phyloP scores from a whole-genome alignment of 768 basidiomycete genomes.

The Termitomyces sp. region DNA sequence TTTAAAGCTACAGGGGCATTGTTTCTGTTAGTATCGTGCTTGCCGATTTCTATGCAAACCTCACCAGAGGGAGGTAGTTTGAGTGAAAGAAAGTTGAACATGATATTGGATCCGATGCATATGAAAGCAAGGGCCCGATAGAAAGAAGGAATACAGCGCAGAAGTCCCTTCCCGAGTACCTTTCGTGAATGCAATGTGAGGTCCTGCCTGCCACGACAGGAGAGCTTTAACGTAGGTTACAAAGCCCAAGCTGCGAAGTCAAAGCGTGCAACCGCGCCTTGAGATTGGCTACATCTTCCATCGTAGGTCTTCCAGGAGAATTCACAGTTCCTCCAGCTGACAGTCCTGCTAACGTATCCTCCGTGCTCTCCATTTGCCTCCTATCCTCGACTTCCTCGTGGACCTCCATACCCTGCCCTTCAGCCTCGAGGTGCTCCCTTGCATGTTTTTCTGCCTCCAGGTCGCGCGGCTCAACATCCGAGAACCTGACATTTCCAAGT shows the following conservation, averaged over 20 bases:
- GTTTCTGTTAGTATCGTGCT: not conserved
- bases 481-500: constrained; percentile 59
- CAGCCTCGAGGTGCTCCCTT: constrained; percentile 51
- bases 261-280: constrained; percentile 29
- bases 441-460: constrained; percentile 76
- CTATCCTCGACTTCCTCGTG: constrained; percentile 40
- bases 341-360: constrained; percentile 49
- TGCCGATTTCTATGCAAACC: not conserved
- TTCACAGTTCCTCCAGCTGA: constrained; percentile 20
- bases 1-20: not conserved
- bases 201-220: not conserved
- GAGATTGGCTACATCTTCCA: constrained; percentile 34
- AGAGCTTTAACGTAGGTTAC: constrained; percentile 14
- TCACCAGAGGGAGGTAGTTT: not conserved
- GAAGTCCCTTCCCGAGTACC: not conserved
- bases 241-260: constrained; percentile 24
- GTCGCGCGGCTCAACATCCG: constrained; percentile 72
- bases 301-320: constrained; percentile 23
- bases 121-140: not conserved
- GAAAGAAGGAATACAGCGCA: not conserved
- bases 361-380: constrained; percentile 45
- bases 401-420: constrained; percentile 27
- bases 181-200: not conserved
- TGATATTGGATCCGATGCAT: not conserved
- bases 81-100: not conserved